Percentiles rank a stretch among this genome's conserved stretches.
phyloP scores from a whole-genome alignment of 805 yeast genomes.

The Sporopachydermia quercuum region DNA sequence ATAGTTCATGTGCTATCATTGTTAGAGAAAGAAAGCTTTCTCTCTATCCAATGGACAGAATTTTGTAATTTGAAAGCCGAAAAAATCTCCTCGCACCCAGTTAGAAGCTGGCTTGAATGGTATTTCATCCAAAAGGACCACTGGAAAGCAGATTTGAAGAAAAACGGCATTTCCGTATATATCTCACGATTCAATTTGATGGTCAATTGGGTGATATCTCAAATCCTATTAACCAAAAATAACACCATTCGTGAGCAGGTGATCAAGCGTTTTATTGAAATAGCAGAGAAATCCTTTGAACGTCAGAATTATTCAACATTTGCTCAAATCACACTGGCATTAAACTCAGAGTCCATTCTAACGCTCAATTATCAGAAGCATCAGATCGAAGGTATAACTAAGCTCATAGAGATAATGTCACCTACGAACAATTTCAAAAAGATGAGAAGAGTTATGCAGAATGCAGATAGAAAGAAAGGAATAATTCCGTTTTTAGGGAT shows the following conservation, averaged over 20 bases:
- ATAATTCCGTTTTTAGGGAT: conserved; percentile 85
- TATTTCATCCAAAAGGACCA: conserved; percentile 36
- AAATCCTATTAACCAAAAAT: conserved; percentile 55
- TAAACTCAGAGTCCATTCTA: conserved; percentile 50
- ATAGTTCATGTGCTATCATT: conserved; percentile 75
- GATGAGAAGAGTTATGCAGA: conserved; percentile 48
- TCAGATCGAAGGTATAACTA: neutral
- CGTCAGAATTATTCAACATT: conserved; percentile 76
- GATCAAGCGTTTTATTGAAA: conserved; percentile 74
- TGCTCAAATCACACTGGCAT: conserved; percentile 75
- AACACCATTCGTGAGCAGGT: conserved; percentile 47
- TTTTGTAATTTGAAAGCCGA: conserved; percentile 47
- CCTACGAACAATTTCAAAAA: conserved; percentile 60
- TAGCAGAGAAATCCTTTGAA: conserved; percentile 59
- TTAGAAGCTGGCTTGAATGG: conserved; percentile 72
- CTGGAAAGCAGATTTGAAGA: neutral
- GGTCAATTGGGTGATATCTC: conserved; percentile 87
- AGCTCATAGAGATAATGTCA: conserved; percentile 57
- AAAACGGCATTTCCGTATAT: conserved; percentile 66
- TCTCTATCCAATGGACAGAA: conserved; percentile 87
- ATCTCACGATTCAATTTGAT: conserved; percentile 76
- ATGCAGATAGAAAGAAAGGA: conserved; percentile 50
- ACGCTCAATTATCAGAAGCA: conserved; percentile 24
- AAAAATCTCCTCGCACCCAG: conserved; percentile 22
- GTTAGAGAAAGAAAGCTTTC: conserved; percentile 70